A percentile compares a stretch with the other conserved stretches of the same genome.
These are phyloP conservation scores for Lasiosphaeria ovina DNA, from an alignment of 495 filamentous ascomycete species.

Conservation along the genomic window DNA sequence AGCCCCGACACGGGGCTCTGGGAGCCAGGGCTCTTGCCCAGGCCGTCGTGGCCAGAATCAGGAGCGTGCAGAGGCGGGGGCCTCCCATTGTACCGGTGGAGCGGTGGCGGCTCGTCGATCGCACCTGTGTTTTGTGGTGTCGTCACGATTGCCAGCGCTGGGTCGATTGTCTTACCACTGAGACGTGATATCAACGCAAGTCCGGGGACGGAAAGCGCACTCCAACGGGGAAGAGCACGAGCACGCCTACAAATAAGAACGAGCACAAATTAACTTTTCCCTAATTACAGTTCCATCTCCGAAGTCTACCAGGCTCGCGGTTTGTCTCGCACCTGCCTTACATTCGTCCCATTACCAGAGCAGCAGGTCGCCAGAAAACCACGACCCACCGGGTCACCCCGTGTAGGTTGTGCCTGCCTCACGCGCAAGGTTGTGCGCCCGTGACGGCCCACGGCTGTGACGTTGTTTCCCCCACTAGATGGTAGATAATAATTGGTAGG, in stretches of 20 bases:
- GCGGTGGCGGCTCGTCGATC: too few relatives aligned
- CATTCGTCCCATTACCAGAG: too few relatives aligned
- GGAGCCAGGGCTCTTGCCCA: background rate
- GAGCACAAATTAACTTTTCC: background rate
- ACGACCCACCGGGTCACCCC: background rate
- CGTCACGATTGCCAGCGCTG: too few relatives aligned
- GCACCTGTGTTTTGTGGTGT: too few relatives aligned
- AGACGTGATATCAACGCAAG: too few relatives aligned
- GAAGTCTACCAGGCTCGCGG: background rate
- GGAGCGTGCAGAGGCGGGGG: background rate
- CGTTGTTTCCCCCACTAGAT: background rate
- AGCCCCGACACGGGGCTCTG: conserved; percentile 60
- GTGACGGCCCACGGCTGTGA: background rate
- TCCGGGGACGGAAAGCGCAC: background rate
- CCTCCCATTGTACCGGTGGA: background rate
- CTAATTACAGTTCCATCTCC: background rate
- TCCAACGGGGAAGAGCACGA: background rate
- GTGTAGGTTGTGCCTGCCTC: background rate
- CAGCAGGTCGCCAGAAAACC: background rate
- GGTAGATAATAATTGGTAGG: background rate
- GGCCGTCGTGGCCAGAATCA: background rate
- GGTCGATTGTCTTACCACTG: too few relatives aligned
- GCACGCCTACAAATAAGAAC: background rate
- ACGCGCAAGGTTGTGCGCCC: background rate
- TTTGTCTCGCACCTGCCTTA: background rate